Evolutionary conservation across 352 stramenopile genomes (phyloP).

Genomic region (Phytopythium chamaehyphon): DNA sequence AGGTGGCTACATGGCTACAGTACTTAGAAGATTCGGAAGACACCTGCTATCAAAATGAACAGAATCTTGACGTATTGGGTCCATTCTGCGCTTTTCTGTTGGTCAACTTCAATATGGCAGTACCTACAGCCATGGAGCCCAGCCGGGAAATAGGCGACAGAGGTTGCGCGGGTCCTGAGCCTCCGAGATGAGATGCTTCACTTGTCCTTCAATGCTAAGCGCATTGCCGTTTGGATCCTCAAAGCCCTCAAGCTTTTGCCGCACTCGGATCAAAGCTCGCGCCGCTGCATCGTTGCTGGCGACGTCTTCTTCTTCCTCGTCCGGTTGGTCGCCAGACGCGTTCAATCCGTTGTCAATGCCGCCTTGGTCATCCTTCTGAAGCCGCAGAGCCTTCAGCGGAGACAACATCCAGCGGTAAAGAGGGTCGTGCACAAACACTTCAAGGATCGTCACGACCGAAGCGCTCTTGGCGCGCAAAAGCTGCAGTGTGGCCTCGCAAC

Average conservation of each 20-base stretch:
- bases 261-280: constrained; percentile 93
- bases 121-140: constrained; percentile 94
- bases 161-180: constrained; percentile 96
- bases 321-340: constrained; percentile 5
- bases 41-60: too few species aligned
- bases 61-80: too few species aligned
- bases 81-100: too few species aligned
- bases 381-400: constrained; percentile 82
- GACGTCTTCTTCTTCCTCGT: constrained; percentile 13
- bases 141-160: constrained; percentile 94
- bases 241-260: constrained; percentile 98
- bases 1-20: background rate
- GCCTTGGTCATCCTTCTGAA: constrained; percentile 59
- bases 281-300: constrained; percentile 84
- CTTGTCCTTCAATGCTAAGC: constrained; percentile 97
- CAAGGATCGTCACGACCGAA: constrained; percentile 97
- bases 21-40: background rate
- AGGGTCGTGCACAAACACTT: constrained; percentile 99
- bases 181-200: constrained; percentile 97
- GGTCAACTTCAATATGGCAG: too few species aligned
- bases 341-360: constrained; percentile 10
- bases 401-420: constrained; percentile 98
- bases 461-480: constrained; percentile 91
- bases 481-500: constrained; percentile 92
- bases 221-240: constrained; percentile 96